A percentile compares a stretch with the other conserved stretches of the same genome.
These are phyloP conservation scores for Cladosporium sp. DNA, from an alignment of 2,329 filamentous ascomycete genomes.

Conservation along the genomic window DNA sequence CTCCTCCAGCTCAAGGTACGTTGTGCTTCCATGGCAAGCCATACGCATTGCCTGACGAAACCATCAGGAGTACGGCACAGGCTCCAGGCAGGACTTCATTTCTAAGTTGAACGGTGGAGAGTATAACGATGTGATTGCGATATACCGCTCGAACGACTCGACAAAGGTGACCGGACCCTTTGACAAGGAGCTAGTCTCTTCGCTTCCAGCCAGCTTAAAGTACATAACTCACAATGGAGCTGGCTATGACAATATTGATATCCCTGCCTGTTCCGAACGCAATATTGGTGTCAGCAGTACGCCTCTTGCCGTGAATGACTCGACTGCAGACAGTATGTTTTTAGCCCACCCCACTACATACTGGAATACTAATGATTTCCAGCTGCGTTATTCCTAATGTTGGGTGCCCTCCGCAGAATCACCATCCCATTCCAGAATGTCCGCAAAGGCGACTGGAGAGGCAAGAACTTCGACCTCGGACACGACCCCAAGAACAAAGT, in stretches of 20 bases:
- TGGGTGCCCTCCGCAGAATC: slow-evolving; percentile 49
- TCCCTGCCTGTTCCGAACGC: slow-evolving; percentile 29
- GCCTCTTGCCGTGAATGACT: slow-evolving; percentile 47
- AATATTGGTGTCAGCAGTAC: slow-evolving; percentile 45
- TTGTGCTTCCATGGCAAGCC: background rate
- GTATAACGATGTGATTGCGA: slow-evolving; percentile 52
- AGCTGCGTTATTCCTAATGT: slow-evolving; percentile 48
- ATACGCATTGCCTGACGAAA: slow-evolving; percentile 3
- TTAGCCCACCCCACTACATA: background rate
- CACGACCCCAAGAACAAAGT: slow-evolving; percentile 51
- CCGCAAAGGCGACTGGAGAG: slow-evolving; percentile 38
- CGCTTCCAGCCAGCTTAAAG: slow-evolving; percentile 39
- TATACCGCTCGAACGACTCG: slow-evolving; percentile 57
- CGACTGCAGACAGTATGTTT: slow-evolving; percentile 38
- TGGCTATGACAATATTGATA: slow-evolving; percentile 36
- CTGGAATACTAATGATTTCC: background rate
- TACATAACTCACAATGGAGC: slow-evolving; percentile 44
- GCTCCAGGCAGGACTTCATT: slow-evolving; percentile 53
- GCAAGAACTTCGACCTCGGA: slow-evolving; percentile 43
- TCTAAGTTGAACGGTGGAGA: slow-evolving; percentile 51
- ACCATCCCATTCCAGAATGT: slow-evolving; percentile 45
- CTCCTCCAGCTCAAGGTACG: slow-evolving; percentile 30
- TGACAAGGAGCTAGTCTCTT: slow-evolving; percentile 41
- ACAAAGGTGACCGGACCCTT: slow-evolving; percentile 46
- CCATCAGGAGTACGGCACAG: slow-evolving; percentile 49